Evolutionary conservation across 305 asterid species (phyloP).

Genomic region (Ilex paraguariensis): DNA sequence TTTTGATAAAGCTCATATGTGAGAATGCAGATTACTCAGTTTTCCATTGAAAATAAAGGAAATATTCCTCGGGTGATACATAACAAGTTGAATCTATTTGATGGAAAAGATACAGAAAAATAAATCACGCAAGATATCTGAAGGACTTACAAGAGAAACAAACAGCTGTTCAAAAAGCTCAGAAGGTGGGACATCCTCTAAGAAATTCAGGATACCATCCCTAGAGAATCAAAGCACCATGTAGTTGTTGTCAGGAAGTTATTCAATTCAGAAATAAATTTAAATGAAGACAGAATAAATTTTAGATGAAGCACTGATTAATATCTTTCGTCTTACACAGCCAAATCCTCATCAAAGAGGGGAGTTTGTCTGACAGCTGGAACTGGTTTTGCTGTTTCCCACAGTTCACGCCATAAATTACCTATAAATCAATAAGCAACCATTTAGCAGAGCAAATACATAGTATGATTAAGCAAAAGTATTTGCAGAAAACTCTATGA

Average conservation of each 20-base stretch:
- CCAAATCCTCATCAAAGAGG: slow-evolving; percentile 92
- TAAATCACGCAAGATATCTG: slow-evolving; percentile 4
- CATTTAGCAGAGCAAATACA: slow-evolving; percentile 13
- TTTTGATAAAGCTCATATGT: too few relatives aligned
- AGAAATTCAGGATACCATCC: slow-evolving; percentile 75
- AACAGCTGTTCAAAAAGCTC: slow-evolving; percentile 91
- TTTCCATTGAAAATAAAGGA: not conserved
- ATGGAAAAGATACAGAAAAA: not conserved
- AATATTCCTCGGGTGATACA: not conserved
- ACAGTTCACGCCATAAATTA: slow-evolving; percentile 95
- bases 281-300: slow-evolving; percentile 3
- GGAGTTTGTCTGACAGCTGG: slow-evolving; percentile 93
- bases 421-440: slow-evolving; percentile 40
- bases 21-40: not conserved
- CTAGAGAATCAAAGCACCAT: slow-evolving; percentile 33
- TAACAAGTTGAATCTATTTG: slow-evolving; percentile 1
- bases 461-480: not conserved
- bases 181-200: slow-evolving; percentile 64
- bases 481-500: too few relatives aligned
- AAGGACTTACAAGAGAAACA: slow-evolving; percentile 68
- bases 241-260: slow-evolving; percentile 13
- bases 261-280: slow-evolving; percentile 3
- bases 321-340: slow-evolving; percentile 65
- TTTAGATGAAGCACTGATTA: not conserved
- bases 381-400: slow-evolving; percentile 94